These are phyloP conservation scores for Westerdykella ornata DNA, from an alignment of 2,329 filamentous ascomycete species.

Conservation along the genomic window DNA sequence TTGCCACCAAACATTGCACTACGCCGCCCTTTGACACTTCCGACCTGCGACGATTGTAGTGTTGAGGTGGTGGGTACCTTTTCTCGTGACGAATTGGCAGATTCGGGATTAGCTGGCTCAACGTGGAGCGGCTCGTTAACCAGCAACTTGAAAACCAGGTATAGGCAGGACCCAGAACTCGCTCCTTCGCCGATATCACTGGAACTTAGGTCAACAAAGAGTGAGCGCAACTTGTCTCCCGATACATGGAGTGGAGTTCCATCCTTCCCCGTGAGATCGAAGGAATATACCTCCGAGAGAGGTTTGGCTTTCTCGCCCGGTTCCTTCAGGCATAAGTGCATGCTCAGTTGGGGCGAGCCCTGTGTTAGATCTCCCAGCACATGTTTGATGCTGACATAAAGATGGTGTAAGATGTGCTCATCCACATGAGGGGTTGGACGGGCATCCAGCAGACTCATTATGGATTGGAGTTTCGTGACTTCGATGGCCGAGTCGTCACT, in stretches of 20 bases:
- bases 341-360: constrained; percentile 61
- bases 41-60: constrained; percentile 27
- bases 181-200: constrained; percentile 62
- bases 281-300: constrained; percentile 75
- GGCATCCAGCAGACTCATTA: constrained; percentile 89
- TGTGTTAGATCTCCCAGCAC: constrained; percentile 72
- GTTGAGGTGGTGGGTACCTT: constrained; percentile 17
- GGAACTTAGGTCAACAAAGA: constrained; percentile 80
- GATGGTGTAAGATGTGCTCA: constrained; percentile 68
- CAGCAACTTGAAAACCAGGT: constrained; percentile 75
- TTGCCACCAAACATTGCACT: constrained; percentile 63
- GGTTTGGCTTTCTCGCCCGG: constrained; percentile 57
- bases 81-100: constrained; percentile 22
- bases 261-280: constrained; percentile 70
- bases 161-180: constrained; percentile 66
- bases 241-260: constrained; percentile 59
- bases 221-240: constrained; percentile 66
- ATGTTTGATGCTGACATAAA: constrained; percentile 76
- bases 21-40: constrained; percentile 39
- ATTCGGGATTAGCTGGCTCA: constrained; percentile 22
- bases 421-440: constrained; percentile 63
- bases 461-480: constrained; percentile 81
- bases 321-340: constrained; percentile 69
- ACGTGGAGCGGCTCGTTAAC: constrained; percentile 46
- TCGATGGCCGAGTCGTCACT: constrained; percentile 90